phyloP scores from a whole-genome alignment of 345 rosid species.

The Camelina neglecta region DNA sequence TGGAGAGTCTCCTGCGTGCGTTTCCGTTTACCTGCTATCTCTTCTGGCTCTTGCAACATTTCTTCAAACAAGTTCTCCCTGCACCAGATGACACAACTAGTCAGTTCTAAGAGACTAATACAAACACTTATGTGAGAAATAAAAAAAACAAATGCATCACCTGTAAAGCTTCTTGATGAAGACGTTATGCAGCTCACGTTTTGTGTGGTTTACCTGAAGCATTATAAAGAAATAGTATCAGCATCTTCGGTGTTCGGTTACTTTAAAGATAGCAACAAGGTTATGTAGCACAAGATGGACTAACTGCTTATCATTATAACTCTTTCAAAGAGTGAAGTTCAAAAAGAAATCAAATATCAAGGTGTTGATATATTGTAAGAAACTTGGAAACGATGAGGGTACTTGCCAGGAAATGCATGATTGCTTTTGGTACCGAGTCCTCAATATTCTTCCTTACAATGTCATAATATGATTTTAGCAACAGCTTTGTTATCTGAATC shows the following conservation, averaged over 20 bases:
- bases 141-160: conserved; percentile 44
- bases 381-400: conserved; percentile 2
- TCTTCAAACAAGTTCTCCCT: conserved; percentile 98
- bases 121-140: conserved; percentile 13
- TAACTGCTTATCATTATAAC: not conserved
- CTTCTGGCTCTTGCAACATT: conserved; percentile 98
- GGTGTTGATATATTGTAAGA: conserved; percentile 14
- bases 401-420: conserved; percentile 95
- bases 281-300: not conserved
- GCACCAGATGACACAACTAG: conserved; percentile 38
- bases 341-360: conserved; percentile 1
- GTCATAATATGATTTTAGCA: conserved; percentile 89
- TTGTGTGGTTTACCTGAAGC: conserved; percentile 88
- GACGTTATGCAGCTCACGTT: conserved; percentile 94
- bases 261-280: not conserved
- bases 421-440: conserved; percentile 89
- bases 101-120: conserved; percentile 17
- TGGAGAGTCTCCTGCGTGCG: conserved; percentile 82
- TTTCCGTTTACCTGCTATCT: conserved; percentile 83
- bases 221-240: conserved; percentile 35
- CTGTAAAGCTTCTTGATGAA: conserved; percentile 97
- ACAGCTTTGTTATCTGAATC: conserved; percentile 77
- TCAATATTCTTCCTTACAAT: conserved; percentile 93
- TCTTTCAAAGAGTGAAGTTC: not conserved
- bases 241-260: conserved; percentile 8